Evolutionary conservation across 148 eudicot genomes (phyloP).

Genomic region (Mesembryanthemum crystallinum): DNA sequence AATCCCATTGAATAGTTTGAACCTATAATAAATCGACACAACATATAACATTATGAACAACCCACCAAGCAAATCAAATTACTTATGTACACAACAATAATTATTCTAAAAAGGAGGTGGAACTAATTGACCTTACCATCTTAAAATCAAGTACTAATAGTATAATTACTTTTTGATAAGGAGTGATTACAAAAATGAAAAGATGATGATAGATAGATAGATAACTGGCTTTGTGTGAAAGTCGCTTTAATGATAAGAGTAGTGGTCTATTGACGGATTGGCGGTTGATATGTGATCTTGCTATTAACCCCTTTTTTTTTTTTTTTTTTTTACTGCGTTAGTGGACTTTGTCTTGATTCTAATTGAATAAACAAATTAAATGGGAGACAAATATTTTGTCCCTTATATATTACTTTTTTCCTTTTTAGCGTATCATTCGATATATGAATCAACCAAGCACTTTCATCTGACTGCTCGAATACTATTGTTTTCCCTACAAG

Average conservation of each 20-base stretch:
- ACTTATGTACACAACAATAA: not conserved
- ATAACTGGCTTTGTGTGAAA: no score
- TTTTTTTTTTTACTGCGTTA: not conserved
- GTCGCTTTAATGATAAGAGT: not conserved
- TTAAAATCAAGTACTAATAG: not conserved
- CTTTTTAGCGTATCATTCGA: no score
- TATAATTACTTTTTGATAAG: not conserved
- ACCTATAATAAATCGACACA: no score
- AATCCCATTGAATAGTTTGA: no score
- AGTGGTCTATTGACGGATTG: not conserved
- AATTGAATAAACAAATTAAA: not conserved
- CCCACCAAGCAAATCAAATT: not conserved
- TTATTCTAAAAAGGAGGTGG: not conserved
- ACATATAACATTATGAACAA: not conserved
- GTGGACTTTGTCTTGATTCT: not conserved
- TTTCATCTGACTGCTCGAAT: no score
- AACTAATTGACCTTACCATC: not conserved
- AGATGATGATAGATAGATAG: slow-evolving; percentile 18
- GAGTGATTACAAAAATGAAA: not conserved
- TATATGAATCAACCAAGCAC: not conserved
- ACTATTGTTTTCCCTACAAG: not conserved
- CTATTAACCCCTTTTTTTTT: not conserved
- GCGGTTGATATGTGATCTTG: slow-evolving; percentile 3
- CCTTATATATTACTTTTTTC: not conserved
- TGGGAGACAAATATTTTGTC: not conserved